Conservation (phyloP, 2,329 filamentous ascomycete species). For the Botryotinia convoluta region DNA sequence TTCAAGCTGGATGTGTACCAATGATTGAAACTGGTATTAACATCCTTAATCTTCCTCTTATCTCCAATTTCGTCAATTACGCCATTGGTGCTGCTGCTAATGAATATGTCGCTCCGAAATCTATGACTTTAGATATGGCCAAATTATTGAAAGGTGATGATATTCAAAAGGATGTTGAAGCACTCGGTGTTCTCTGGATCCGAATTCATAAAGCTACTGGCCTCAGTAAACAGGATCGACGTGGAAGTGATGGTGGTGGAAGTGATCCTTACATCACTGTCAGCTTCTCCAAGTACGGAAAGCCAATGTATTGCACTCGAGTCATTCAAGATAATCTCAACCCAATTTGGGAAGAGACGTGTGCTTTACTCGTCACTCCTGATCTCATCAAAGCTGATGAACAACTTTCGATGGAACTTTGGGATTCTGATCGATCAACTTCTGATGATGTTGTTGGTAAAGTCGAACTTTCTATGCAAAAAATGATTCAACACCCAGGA, state of each 20-base stretch:
- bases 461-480: constrained; percentile 87
- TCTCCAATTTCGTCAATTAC: constrained; percentile 78
- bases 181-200: constrained; percentile 87
- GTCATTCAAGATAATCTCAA: constrained; percentile 95
- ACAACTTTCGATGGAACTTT: constrained; percentile 87
- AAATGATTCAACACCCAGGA: constrained; percentile 90
- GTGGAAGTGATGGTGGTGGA: constrained; percentile 79
- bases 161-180: constrained; percentile 83
- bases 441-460: constrained; percentile 96
- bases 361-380: constrained; percentile 79
- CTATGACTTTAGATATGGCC: constrained; percentile 84
- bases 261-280: constrained; percentile 96
- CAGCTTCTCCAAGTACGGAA: constrained; percentile 92
- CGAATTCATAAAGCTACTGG: constrained; percentile 84
- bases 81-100: constrained; percentile 78
- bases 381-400: constrained; percentile 93
- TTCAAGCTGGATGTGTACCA: constrained; percentile 84
- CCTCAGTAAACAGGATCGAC: constrained; percentile 85
- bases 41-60: constrained; percentile 84
- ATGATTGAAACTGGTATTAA: constrained; percentile 92
- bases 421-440: constrained; percentile 91
- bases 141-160: constrained; percentile 90
- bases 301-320: constrained; percentile 95
- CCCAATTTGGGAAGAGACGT: constrained; percentile 86
- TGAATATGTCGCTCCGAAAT: constrained; percentile 94